Evolutionary conservation across 306 rosid species (phyloP), one percentile per base, ranked within the genome.

Genomic region (Prunus mira): DNA sequence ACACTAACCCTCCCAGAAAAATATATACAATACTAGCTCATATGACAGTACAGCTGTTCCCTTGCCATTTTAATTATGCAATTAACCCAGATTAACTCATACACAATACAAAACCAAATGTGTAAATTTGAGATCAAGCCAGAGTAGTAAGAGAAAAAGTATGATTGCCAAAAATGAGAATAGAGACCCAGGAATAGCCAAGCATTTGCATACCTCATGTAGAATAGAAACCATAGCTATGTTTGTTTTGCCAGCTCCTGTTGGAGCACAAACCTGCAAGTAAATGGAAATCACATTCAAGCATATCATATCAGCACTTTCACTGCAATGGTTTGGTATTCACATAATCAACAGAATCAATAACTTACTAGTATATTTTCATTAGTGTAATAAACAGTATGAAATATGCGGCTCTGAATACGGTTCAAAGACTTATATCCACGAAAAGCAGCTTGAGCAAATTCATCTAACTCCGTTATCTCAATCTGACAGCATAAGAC

Each of bases 161-260:
- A 9, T 14, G 62, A 46, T 64, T 28, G 56, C 49, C 64, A 25
- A 50, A 55, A 55, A 1, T 34, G 43, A 51, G n/a, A 49, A 55
- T 5, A 43, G 50, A 13, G 43, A 69, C 57, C 66, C 18, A 51
- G 68, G 41, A 45, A 43, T 70, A 58, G 71, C 28, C 52, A 71
- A 81, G 47, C 63, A 57, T 65, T 56, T 55, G 81, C 85, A 84
- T 58, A 94, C 98, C 97, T 94, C 98, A 14, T 92, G 98, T 47
- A 94, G 91, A 86, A 94, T 84, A 69, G 98, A 90, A 80, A 92
- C 86, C 98, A 94, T 94, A 67, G 98, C 98, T 82, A 94, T 94
- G 80, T 94, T 94, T 72, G 98, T 94, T 83, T 94, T 94, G 28
- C 98, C 98, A 85, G 98, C 98, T 67, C 98, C 98, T 47, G 98